Percentiles rank a stretch among this genome's conserved stretches.
Conservation (phyloP, 257 asterid genomes). For the Solanum peruvianum region DNA sequence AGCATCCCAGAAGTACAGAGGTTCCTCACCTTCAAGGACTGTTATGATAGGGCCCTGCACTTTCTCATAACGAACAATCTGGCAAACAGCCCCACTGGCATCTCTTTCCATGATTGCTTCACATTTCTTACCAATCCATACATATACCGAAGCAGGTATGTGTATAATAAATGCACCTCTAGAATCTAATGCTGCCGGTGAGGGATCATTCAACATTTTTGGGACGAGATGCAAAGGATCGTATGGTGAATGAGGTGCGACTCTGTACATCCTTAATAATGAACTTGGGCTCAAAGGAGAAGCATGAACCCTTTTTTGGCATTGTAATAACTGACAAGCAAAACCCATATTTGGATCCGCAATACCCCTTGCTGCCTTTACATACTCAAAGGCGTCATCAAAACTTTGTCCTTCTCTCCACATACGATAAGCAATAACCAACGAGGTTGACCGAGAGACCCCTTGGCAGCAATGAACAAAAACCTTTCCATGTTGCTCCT, state of each 20-base stretch:
- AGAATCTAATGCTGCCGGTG: conserved; percentile 34
- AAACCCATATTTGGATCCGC: conserved; percentile 54
- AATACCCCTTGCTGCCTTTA: conserved; percentile 41
- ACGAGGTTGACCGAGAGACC: conserved; percentile 41
- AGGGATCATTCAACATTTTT: conserved; percentile 36
- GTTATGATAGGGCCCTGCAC: conserved; percentile 28
- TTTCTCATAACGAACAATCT: conserved; percentile 43
- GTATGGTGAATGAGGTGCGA: conserved; percentile 42
- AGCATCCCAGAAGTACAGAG: conserved; percentile 35
- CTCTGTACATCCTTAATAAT: conserved; percentile 28
- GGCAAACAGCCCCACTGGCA: conserved; percentile 41
- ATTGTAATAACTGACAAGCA: conserved; percentile 39
- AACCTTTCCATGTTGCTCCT: conserved; percentile 33
- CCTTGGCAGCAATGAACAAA: conserved; percentile 50
- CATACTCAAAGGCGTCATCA: conserved; percentile 42
- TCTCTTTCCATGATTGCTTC: conserved; percentile 34
- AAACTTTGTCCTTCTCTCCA: conserved; percentile 50
- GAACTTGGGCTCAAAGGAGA: conserved; percentile 42
- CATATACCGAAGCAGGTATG: conserved; percentile 29
- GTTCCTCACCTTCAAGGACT: conserved; percentile 30
- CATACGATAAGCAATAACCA: conserved; percentile 41
- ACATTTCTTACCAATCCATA: conserved; percentile 39
- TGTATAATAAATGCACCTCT: conserved; percentile 41
- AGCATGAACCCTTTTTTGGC: conserved; percentile 44
- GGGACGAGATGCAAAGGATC: conserved; percentile 47